Evolutionary conservation across 352 stramenopile genomes (phyloP).

Genomic region (Nothophytophthora sp.): DNA sequence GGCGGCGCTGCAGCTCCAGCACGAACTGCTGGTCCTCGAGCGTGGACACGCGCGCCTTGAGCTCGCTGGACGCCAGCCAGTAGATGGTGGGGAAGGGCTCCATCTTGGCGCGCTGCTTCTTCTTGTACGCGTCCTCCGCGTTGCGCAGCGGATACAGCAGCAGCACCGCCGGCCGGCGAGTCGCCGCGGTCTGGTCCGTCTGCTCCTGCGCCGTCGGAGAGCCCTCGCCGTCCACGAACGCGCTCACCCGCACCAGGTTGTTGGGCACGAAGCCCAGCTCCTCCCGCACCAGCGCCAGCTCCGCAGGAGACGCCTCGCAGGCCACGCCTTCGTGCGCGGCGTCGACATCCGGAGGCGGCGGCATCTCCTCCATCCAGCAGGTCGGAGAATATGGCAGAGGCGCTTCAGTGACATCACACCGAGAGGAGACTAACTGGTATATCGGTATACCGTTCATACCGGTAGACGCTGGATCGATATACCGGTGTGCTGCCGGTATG

Average conservation of each 20-base stretch:
- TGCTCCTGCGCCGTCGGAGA: conserved; percentile 9
- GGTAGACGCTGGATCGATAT: too few relatives aligned
- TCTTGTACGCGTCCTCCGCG: conserved; percentile 58
- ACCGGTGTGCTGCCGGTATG: too few relatives aligned
- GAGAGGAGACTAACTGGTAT: too few relatives aligned
- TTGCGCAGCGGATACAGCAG: conserved; percentile 65
- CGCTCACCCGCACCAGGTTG: conserved; percentile 49
- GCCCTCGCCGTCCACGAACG: conserved; percentile 26
- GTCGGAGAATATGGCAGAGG: too few relatives aligned
- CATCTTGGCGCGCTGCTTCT: conserved; percentile 49
- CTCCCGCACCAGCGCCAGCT: conserved; percentile 34
- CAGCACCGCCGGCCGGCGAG: conserved; percentile 35
- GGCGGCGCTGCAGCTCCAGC: conserved; percentile 36
- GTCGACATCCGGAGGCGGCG: not conserved
- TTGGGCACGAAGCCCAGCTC: conserved; percentile 57
- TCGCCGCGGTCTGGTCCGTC: not conserved
- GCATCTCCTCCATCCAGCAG: too few relatives aligned
- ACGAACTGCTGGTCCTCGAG: conserved; percentile 58
- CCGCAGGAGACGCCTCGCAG: conserved; percentile 30
- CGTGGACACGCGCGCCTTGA: conserved; percentile 55
- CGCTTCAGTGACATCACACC: too few relatives aligned
- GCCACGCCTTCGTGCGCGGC: conserved; percentile 38
- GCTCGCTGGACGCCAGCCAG: conserved; percentile 46
- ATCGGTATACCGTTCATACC: too few relatives aligned
- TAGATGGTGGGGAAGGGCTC: conserved; percentile 75